A percentile compares a stretch with the other conserved stretches of the same genome.
phyloP scores from a whole-genome alignment of 2,329 filamentous ascomycete genomes.

The Dothideomycetidae sp. region DNA sequence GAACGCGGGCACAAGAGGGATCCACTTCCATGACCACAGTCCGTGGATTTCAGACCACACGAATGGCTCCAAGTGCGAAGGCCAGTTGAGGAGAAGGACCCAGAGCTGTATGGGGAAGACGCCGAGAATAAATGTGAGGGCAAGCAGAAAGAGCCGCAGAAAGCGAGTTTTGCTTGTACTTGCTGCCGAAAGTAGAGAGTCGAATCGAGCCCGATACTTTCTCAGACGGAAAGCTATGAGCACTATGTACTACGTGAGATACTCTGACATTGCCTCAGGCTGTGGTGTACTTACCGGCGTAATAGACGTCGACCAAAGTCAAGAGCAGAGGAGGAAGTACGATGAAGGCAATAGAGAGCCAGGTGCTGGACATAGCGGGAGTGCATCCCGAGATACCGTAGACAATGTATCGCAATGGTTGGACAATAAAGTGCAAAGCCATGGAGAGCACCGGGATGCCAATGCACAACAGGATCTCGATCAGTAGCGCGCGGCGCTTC shows the following conservation, averaged over 20 bases:
- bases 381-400: conserved; percentile 45
- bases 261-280: conserved; percentile 6
- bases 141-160: conserved; percentile 45
- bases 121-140: conserved; percentile 34
- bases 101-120: conserved; percentile 41
- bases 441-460: conserved; percentile 41
- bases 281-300: conserved; percentile 36
- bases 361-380: conserved; percentile 40
- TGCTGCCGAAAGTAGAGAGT: conserved; percentile 38
- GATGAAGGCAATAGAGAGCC: conserved; percentile 41
- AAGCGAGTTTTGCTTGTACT: conserved; percentile 46
- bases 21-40: conserved; percentile 31
- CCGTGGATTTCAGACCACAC: conserved; percentile 42
- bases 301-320: conserved; percentile 39
- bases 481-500: conserved; percentile 30
- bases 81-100: conserved; percentile 33
- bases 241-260: conserved; percentile 25
- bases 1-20: conserved; percentile 33
- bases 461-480: conserved; percentile 44
- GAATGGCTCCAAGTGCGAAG: conserved; percentile 16
- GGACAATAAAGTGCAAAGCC: conserved; percentile 44
- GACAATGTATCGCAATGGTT: conserved; percentile 44
- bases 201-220: conserved; percentile 45
- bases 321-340: conserved; percentile 44
- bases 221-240: conserved; percentile 47